Base-by-base conservation (phyloP, 176 grass and related monocot genomes). In the Alloteropsis semialata region DNA sequence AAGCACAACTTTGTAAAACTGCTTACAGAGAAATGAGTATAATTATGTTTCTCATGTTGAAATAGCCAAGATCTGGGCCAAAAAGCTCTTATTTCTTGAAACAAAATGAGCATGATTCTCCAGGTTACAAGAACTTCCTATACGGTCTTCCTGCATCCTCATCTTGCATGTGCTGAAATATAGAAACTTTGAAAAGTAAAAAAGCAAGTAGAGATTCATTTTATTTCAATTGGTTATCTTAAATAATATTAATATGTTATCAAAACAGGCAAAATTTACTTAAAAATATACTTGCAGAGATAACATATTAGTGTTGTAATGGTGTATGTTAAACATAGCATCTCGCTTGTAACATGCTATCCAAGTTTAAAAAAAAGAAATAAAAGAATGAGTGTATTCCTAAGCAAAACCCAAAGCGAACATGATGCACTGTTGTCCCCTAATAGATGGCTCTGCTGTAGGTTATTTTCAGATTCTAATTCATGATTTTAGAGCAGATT, bases 151-250 rank as follows among this genome's bases (percentile, higher is more conserved):
- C 82, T 6, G 82, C 82, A 76, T 84, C 82, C 60, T 76, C 82
- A 43, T 84, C 82, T 84, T 84, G 82, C 82, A 84, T 76, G 19
- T 84, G 82, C 82, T 68, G 37, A n/a, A 55, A 66, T 32, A 32
- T 21, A 67, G 1, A 46, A 77, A 77, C 37, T 33, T 33, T 13
- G 8, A 69, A 77, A 77, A 25, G 25, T 64, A 63, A 83, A 69
- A 69, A 57, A 65, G 15, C 43, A 41, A 51, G 15, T 75, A 64
- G 32, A 83, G 13, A 19, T 36, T 8, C 55, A 24, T 8, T 46
- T 73, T 17, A 46, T 72, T 82, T 75, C n/a, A 65, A 29, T 24
- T 13, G 19, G 9, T 41, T 17, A 24, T 25, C 22, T 63, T 51
- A 64, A 32, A 4, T 54, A 43, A 69, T 81, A 14, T 21, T 56